Evolutionary conservation across 2,329 filamentous ascomycete genomes (phyloP).

Genomic region (Alternaria sp.): DNA sequence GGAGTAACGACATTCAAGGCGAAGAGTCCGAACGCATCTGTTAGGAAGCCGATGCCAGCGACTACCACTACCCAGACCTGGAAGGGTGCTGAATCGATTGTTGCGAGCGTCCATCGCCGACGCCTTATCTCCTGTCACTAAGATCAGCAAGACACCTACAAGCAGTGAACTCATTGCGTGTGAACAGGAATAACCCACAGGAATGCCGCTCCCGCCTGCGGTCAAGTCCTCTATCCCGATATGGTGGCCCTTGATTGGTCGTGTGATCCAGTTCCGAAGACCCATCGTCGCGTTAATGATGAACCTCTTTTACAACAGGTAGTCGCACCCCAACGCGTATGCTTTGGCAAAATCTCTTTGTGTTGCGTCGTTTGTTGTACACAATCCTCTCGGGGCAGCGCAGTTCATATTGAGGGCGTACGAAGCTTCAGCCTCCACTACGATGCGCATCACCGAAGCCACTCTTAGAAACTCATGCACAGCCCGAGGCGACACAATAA

Average conservation of each 20-base stretch:
- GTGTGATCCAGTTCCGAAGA: constrained; percentile 43
- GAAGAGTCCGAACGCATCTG: constrained; percentile 53
- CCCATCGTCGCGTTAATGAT: constrained; percentile 27
- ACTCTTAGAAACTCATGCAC: constrained; percentile 9
- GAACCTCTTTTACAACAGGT: neutral
- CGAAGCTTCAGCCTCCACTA: constrained; percentile 32
- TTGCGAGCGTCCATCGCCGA: constrained; percentile 45
- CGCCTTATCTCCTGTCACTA: constrained; percentile 32
- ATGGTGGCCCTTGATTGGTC: constrained; percentile 41
- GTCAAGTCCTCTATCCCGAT: constrained; percentile 45
- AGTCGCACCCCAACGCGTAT: neutral
- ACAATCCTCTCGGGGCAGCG: constrained; percentile 13
- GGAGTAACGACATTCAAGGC: constrained; percentile 53
- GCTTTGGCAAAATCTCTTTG: neutral
- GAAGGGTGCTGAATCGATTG: constrained; percentile 46
- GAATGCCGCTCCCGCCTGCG: constrained; percentile 42
- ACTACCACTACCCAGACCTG: constrained; percentile 51
- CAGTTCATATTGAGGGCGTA: constrained; percentile 21
- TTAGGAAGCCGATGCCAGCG: constrained; percentile 53
- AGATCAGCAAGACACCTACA: neutral
- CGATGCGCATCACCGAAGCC: constrained; percentile 1
- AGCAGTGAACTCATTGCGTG: neutral
- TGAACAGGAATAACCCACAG: constrained; percentile 26
- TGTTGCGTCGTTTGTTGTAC: constrained; percentile 8
- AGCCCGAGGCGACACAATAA: constrained; percentile 12